These are phyloP conservation scores for Delphinella strobiligena DNA, from an alignment of 2,329 filamentous ascomycete species.

Conservation along the genomic window DNA sequence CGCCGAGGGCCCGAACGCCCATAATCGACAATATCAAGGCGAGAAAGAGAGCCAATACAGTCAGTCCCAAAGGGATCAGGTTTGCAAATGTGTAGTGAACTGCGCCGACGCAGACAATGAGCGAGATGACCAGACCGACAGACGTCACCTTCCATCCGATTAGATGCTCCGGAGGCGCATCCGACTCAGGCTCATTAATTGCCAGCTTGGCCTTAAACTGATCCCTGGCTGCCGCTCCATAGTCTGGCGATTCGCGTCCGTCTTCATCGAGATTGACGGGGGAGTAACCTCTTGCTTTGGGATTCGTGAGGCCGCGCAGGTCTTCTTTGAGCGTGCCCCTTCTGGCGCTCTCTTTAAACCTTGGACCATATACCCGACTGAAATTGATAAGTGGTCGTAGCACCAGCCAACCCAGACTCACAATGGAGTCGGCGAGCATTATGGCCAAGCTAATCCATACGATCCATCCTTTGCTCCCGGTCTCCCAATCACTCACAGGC, in stretches of 20 bases:
- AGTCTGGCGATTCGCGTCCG: constrained; percentile 10
- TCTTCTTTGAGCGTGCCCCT: constrained; percentile 17
- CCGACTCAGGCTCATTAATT: constrained; percentile 46
- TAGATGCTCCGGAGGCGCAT: constrained; percentile 74
- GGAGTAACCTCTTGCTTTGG: constrained; percentile 26
- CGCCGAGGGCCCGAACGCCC: constrained; percentile 52
- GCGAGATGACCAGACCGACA: constrained; percentile 63
- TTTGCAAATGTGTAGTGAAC: constrained; percentile 75
- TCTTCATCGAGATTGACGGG: constrained; percentile 19
- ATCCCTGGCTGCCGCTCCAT: background rate
- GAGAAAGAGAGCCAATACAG: constrained; percentile 70
- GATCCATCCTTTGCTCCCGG: constrained; percentile 95
- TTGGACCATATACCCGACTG: constrained; percentile 26
- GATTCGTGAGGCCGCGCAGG: constrained; percentile 21
- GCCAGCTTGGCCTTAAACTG: constrained; percentile 10
- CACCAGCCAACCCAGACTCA: constrained; percentile 73
- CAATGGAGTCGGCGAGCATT: constrained; percentile 86
- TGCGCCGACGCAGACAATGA: constrained; percentile 66
- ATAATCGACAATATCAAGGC: constrained; percentile 56
- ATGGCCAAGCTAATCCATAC: constrained; percentile 94
- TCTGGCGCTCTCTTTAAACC: constrained; percentile 16
- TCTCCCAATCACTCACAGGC: constrained; percentile 75
- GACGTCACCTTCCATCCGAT: constrained; percentile 60
- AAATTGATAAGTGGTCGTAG: constrained; percentile 48
- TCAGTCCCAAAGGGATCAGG: constrained; percentile 70